Conservation (phyloP, 345 rosid genomes). For the Salix suchowensis region DNA sequence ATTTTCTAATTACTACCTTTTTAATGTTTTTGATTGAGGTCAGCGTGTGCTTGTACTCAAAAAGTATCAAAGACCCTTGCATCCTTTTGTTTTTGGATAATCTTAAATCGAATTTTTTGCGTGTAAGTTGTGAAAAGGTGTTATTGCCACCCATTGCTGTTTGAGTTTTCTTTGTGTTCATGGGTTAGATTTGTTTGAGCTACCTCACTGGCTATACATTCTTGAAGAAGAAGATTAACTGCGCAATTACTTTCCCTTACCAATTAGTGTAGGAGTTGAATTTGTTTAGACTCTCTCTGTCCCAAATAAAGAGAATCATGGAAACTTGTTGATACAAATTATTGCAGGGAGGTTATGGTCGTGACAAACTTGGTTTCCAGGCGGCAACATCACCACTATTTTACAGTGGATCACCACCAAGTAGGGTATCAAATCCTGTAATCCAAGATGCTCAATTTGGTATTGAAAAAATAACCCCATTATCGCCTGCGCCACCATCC, state of each 20-base stretch:
- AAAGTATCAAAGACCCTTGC: background rate
- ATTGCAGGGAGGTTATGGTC: conserved; percentile 44
- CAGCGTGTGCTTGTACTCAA: background rate
- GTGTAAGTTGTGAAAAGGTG: background rate
- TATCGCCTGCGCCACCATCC: conserved; percentile 28
- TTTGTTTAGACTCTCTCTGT: background rate
- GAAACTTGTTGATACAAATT: background rate
- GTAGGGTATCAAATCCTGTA: conserved; percentile 62
- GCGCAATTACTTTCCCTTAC: background rate
- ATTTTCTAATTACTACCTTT: background rate
- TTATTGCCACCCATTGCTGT: background rate
- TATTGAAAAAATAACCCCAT: conserved; percentile 25
- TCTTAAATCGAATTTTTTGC: background rate
- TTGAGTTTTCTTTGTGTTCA: background rate
- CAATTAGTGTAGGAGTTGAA: background rate
- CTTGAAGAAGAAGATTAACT: background rate
- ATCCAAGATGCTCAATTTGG: conserved; percentile 62
- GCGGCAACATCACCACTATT: conserved; percentile 59
- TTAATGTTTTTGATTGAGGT: background rate
- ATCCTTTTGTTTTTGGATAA: background rate
- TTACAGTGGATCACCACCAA: conserved; percentile 72
- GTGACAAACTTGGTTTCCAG: conserved; percentile 20
- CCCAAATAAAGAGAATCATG: background rate
- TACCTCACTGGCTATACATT: background rate
- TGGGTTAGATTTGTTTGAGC: background rate